Evolutionary conservation across 306 rosid species (phyloP).

Genomic region (Potentilla sterilis): DNA sequence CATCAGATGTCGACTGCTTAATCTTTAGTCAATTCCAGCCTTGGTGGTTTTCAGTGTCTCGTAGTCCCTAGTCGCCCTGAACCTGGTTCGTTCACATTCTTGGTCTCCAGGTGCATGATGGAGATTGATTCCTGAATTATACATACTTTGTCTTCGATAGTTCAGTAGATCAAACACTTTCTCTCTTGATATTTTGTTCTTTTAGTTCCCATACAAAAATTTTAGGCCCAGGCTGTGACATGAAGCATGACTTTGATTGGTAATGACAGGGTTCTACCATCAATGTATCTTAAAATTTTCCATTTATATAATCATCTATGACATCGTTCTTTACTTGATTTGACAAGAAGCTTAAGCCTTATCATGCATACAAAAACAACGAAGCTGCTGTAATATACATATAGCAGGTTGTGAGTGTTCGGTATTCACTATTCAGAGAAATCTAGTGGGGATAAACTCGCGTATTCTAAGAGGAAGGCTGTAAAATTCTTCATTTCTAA

Average conservation of each 20-base stretch:
- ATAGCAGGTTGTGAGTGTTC: not conserved
- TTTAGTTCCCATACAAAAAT: not conserved
- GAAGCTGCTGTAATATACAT: conserved; percentile 9
- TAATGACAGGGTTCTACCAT: not conserved
- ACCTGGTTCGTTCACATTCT: not conserved
- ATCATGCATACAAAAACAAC: not conserved
- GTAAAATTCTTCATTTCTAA: conserved; percentile 73
- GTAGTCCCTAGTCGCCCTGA: not conserved
- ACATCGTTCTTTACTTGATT: not conserved
- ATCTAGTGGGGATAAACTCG: conserved; percentile 65
- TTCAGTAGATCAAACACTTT: not conserved
- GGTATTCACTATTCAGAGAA: conserved; percentile 22
- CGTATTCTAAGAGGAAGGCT: conserved; percentile 60
- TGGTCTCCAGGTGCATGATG: not conserved
- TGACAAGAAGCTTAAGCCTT: not conserved
- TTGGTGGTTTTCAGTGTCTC: not conserved
- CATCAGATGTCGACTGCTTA: not conserved
- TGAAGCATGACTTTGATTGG: not conserved
- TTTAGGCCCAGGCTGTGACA: not conserved
- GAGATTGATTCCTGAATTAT: not conserved
- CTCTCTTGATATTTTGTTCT: not conserved
- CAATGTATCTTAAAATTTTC: too few relatives aligned
- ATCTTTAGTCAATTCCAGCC: not conserved
- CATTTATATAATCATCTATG: not conserved
- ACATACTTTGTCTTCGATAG: not conserved